Conservation (phyloP, 352 stramenopile species). For the Globisporangium recalcitrans region DNA sequence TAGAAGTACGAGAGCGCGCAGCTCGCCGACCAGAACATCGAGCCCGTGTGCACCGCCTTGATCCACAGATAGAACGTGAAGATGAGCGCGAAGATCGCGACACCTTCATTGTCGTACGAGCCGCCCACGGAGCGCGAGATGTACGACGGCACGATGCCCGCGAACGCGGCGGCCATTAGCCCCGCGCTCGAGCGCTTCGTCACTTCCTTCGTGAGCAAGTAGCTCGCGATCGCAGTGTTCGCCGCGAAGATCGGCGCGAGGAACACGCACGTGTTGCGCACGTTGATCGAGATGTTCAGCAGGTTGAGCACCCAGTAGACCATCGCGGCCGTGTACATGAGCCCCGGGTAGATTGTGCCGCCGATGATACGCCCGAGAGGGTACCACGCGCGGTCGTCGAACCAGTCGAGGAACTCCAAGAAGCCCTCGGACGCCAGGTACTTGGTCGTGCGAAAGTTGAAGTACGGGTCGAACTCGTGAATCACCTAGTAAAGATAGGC, state of each 20-base stretch:
- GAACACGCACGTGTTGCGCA: constrained; percentile 91
- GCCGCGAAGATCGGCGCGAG: constrained; percentile 87
- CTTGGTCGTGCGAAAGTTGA: constrained; percentile 98
- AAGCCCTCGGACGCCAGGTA: constrained; percentile 93
- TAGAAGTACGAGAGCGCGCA: constrained; percentile 96
- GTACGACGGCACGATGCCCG: constrained; percentile 96
- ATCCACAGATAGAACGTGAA: constrained; percentile 98
- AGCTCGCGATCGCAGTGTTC: constrained; percentile 86
- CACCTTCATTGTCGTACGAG: constrained; percentile 98
- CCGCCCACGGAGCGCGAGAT: constrained; percentile 95
- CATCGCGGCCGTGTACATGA: constrained; percentile 88
- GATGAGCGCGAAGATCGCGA: constrained; percentile 97
- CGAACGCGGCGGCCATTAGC: constrained; percentile 91
- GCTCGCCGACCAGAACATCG: constrained; percentile 77
- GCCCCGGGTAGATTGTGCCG: constrained; percentile 91
- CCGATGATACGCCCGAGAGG: constrained; percentile 90
- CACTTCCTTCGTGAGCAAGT: constrained; percentile 89
- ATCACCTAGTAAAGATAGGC: too few relatives aligned
- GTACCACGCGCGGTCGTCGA: constrained; percentile 95
- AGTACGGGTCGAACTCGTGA: constrained; percentile 94
- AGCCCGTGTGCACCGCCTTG: constrained; percentile 88
- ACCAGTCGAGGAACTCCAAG: constrained; percentile 97
- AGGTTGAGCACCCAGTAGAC: constrained; percentile 90
- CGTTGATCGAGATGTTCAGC: constrained; percentile 90
- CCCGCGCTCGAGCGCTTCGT: constrained; percentile 85